Evolutionary conservation across 192 early-diverging fungal species (phyloP).

Genomic region (Coemansia sp.): DNA sequence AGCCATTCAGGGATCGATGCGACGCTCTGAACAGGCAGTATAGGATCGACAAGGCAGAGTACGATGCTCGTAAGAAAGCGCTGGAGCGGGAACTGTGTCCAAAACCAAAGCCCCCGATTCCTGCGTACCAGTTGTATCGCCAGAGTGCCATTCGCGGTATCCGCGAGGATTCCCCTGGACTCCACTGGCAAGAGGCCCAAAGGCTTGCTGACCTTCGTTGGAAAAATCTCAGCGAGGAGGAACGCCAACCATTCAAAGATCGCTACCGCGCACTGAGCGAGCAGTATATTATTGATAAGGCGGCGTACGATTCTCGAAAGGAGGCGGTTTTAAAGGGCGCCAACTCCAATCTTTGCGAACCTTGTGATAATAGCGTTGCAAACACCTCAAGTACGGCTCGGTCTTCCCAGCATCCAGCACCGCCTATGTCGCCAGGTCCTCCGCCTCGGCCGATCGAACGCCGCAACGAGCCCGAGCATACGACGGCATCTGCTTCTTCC

Average conservation of each 20-base stretch:
- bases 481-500: not conserved
- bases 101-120: no score
- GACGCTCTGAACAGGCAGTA: not conserved
- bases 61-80: conserved; percentile 1
- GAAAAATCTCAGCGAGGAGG: not conserved
- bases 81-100: no score
- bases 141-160: no score
- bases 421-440: not conserved
- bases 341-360: not conserved
- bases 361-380: not conserved
- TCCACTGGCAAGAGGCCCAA: no score
- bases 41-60: not conserved
- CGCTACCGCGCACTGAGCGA: not conserved
- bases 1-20: not conserved
- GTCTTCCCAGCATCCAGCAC: not conserved
- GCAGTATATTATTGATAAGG: not conserved
- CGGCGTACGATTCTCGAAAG: not conserved
- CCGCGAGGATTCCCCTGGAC: no score
- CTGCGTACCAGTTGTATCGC: no score
- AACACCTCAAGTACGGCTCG: not conserved
- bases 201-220: not conserved
- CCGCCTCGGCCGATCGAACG: not conserved
- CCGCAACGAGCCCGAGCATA: not conserved
- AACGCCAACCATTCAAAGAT: not conserved
- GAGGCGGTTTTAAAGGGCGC: no score